Base-by-base conservation (phyloP, 208 protist species). In the Lotmaria passim region DNA sequence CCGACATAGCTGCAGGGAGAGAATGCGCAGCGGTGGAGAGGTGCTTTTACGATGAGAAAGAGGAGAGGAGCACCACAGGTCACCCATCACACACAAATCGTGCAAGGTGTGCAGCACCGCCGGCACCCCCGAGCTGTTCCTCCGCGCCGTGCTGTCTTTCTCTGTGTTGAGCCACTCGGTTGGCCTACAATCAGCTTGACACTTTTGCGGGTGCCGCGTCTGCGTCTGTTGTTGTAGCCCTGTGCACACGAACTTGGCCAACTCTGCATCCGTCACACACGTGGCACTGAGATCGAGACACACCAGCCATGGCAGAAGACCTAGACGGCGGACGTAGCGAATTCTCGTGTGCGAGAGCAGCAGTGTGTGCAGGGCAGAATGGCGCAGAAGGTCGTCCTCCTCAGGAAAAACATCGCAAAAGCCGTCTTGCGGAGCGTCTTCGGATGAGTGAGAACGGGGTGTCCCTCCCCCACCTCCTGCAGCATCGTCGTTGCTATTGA, bases 1-100 rank as follows among this genome's bases (percentile, higher is more conserved):
- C n/a, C 64, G 64, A 30, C 52, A 70, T n/a, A 70, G 44, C 53
- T 70, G 52, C 23, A 70, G 23, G 19, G 64, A 70, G 14, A 70
- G 52, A 5, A 70, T 30, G 24, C 64, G 64, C 36, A 70, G 51
- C 30, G 51, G 60, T 3, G 46, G 60, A 21, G 43, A 24, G n/a
- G 28, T n/a, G 12, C 61, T 0, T 11, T n/a, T 8, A 47, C 33
- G 33, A 19, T 36, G 21, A 17, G 10, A 3, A 12, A 26, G 33
- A 23, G 24, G 15, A n/a, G 28, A 14, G 8, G 28, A 41, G 5
- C 21, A 21, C 41, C 52, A n/a, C 34, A 52, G 21, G 6, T 26
- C 38, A 4, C 38, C 56, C 24, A 47, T 15, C 8, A 7, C 23
- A 26, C 56, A 61, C 5, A 61, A 7, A 39, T 34, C 50, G 11